Evolutionary conservation across 208 protist genomes (phyloP), one percentile per base, ranked within the genome.

Genomic region (Crithidia fasciculata): DNA sequence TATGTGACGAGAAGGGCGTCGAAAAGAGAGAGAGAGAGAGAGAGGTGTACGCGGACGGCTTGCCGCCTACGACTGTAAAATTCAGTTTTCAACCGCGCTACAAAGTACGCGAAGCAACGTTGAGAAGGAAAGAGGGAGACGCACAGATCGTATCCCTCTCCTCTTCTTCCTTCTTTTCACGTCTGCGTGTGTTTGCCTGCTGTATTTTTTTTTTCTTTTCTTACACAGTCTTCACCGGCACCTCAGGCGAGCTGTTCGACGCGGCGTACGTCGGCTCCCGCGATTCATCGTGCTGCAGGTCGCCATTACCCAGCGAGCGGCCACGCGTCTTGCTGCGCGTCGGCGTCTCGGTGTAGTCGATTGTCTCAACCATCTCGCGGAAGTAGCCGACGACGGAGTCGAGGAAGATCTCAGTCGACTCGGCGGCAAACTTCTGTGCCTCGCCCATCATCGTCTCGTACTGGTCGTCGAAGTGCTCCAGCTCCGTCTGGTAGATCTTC

Each of bases 401-500:
- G 7, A 81, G 47, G 56, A 82, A 85, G 45, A 72, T 41, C 41
- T 76, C 76, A 36, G 79, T 85, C 9, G 77, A 67, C 52, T 44
- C 39, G 16, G 52, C 10, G 41, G 49, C 56, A 49, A 77, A 72
- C 52, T 59, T 44, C 72, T 82, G 76, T 18, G 63, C 18, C 44
- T 18, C 45, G 0, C 16, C 58, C 61, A 80, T 66, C 10, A 78
- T 39, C 18, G 61, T 37, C 63, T 76, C 62, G 49, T 85, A 85
- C 36, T 39, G 63, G 0, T 60, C 58, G 37, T 76, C 50, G 19
- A 85, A 85, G n/a, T n/a, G 2, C 47, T 72, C 43, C 43, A 65
- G 56, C 28, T 74, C 39, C 16, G 19, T 52, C 28, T 53, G 4
- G 56, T 54, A 77, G 8, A 52, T 44, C 15, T 19, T 43, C 16